Evolutionary conservation across 202 grass and related monocot genomes (phyloP).

Genomic region (Panicum virgatum): DNA sequence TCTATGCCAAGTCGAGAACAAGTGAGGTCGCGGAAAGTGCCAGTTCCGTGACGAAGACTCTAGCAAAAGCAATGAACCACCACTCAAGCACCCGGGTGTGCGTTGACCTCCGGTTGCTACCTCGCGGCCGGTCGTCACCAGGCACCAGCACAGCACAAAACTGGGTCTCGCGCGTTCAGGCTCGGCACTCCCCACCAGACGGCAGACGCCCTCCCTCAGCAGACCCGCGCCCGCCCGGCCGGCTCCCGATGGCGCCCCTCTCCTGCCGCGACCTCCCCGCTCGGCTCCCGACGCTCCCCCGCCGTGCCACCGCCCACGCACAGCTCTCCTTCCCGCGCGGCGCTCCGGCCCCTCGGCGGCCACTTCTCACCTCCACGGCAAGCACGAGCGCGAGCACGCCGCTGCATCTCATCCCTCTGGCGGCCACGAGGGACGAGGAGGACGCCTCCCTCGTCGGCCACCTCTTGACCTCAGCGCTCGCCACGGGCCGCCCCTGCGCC

Average conservation of each 20-base stretch:
- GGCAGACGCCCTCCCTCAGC: slow-evolving; percentile 13
- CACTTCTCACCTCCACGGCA: neutral
- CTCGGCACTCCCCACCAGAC: neutral
- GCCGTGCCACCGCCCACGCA: neutral
- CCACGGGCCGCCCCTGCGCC: too few species aligned
- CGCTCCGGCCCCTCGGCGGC: neutral
- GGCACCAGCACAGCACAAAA: neutral
- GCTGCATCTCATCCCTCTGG: slow-evolving; percentile 27
- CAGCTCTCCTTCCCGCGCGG: slow-evolving; percentile 34
- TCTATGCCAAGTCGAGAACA: too few species aligned
- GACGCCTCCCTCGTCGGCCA: slow-evolving; percentile 54
- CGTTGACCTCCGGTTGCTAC: neutral
- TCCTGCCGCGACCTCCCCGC: slow-evolving; percentile 35
- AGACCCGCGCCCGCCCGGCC: too few species aligned
- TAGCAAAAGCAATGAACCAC: too few species aligned
- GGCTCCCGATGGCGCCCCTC: slow-evolving; percentile 38
- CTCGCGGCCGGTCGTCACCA: neutral
- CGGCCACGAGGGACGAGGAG: slow-evolving; percentile 42
- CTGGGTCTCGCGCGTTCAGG: neutral
- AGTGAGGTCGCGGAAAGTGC: too few species aligned
- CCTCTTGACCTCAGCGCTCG: too few species aligned
- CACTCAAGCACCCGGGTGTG: too few species aligned
- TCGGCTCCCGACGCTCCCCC: slow-evolving; percentile 25
- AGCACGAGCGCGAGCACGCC: neutral
- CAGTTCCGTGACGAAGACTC: too few species aligned